These are phyloP conservation scores for Fereydounia khargensis DNA, from an alignment of 1,284 basidiomycete species.

Conservation along the genomic window DNA sequence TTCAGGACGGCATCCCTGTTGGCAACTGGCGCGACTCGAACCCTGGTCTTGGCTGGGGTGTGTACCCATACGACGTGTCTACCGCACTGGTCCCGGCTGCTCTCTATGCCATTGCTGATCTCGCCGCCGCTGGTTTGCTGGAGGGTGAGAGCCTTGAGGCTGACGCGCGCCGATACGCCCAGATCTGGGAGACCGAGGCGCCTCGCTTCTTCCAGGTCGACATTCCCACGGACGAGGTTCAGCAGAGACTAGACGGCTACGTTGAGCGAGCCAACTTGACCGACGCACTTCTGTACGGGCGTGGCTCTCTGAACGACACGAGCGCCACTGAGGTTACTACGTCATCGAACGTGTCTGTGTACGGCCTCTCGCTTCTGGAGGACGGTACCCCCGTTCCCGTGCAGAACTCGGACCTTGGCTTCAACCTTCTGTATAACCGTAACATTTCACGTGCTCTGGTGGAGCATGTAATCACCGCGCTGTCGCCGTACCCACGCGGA, in stretches of 20 bases:
- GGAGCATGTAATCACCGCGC: conserved; percentile 58
- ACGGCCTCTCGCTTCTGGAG: conserved; percentile 18
- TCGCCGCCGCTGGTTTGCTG: conserved; percentile 58
- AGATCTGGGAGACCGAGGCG: conserved; percentile 60
- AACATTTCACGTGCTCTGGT: conserved; percentile 56
- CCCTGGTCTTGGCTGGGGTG: conserved; percentile 61
- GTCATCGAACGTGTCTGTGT: conserved; percentile 7
- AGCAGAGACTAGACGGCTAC: conserved; percentile 59
- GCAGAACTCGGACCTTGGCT: conserved; percentile 60
- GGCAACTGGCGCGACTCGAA: conserved; percentile 65
- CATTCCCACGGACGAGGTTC: conserved; percentile 54
- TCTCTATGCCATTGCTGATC: conserved; percentile 60
- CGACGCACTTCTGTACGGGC: conserved; percentile 50
- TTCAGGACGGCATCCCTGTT: conserved; percentile 57
- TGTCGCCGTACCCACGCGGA: conserved; percentile 61
- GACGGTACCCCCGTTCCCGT: conserved; percentile 33
- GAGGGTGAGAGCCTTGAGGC: conserved; percentile 47
- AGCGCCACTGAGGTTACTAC: not conserved
- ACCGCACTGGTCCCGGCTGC: conserved; percentile 62
- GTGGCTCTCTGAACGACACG: conserved; percentile 24
- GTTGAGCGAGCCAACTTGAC: conserved; percentile 59
- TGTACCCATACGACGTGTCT: conserved; percentile 63
- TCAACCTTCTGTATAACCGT: conserved; percentile 59
- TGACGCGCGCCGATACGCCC: conserved; percentile 54
- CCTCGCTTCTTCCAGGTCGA: conserved; percentile 60